Conservation (phyloP, 768 basidiomycete genomes). For the Trametes cinnabarina region DNA sequence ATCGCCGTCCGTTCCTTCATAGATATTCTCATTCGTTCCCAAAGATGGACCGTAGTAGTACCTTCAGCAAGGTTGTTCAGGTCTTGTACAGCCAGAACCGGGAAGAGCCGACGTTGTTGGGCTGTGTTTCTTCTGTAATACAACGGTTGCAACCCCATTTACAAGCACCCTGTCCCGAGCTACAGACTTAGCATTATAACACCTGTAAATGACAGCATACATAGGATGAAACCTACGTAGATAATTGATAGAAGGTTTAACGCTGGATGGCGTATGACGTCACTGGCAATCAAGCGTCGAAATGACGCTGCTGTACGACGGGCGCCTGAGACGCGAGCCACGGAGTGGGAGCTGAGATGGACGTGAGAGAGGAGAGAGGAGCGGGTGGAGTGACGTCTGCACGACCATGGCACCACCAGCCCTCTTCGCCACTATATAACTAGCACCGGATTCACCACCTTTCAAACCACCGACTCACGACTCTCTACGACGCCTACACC, state of each 20-base stretch:
- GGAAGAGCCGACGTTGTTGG: neutral
- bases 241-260: too few relatives aligned
- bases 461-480: neutral
- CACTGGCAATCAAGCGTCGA: neutral
- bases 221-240: too few relatives aligned
- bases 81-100: slow-evolving; percentile 1
- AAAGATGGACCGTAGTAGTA: neutral
- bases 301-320: slow-evolving; percentile 2
- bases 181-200: too few relatives aligned
- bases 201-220: too few relatives aligned
- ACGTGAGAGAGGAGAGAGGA: neutral
- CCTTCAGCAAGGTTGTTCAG: neutral
- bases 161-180: neutral
- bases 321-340: too few relatives aligned
- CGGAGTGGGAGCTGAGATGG: neutral
- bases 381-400: slow-evolving; percentile 13
- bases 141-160: neutral
- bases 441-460: too few relatives aligned
- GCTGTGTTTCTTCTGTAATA: neutral
- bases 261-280: slow-evolving; percentile 1
- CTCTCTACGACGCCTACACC: neutral
- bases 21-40: neutral
- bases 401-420: slow-evolving; percentile 3
- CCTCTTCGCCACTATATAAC: slow-evolving; percentile 3
- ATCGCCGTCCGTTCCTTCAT: slow-evolving; percentile 8